A percentile compares a stretch with the other conserved stretches of the same genome.
Conservation (phyloP, 2,329 filamentous ascomycete species). For the Dothidotthia symphoricarpi region DNA sequence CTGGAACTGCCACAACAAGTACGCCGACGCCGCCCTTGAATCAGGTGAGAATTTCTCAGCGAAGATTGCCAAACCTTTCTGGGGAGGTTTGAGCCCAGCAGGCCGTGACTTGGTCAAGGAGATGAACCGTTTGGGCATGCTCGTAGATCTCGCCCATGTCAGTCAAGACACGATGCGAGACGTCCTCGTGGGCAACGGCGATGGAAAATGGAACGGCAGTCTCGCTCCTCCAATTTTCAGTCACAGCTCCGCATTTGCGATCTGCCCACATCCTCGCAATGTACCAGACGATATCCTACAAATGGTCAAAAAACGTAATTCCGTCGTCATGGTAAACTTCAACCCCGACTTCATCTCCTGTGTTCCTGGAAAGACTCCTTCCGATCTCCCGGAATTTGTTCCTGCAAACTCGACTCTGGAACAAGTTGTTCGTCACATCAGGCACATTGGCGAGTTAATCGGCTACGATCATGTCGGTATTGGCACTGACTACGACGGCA, state of each 20-base stretch:
- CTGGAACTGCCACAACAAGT: slow-evolving; percentile 90
- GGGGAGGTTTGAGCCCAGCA: slow-evolving; percentile 69
- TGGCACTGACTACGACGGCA: slow-evolving; percentile 88
- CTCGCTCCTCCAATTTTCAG: slow-evolving; percentile 83
- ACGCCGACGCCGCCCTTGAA: slow-evolving; percentile 78
- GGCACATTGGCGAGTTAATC: slow-evolving; percentile 76
- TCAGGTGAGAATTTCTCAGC: slow-evolving; percentile 44
- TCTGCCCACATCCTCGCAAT: slow-evolving; percentile 88
- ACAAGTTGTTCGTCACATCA: slow-evolving; percentile 77
- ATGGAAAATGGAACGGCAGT: slow-evolving; percentile 64
- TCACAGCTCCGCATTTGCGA: slow-evolving; percentile 75
- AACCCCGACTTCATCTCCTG: slow-evolving; percentile 80
- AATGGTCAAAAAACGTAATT: slow-evolving; percentile 69
- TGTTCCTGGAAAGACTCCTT: slow-evolving; percentile 55
- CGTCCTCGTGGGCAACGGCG: slow-evolving; percentile 61
- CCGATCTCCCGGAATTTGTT: slow-evolving; percentile 67
- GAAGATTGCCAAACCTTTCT: slow-evolving; percentile 54
- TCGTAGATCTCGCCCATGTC: slow-evolving; percentile 85
- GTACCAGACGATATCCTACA: slow-evolving; percentile 81
- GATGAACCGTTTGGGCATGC: slow-evolving; percentile 93
- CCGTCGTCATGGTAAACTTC: slow-evolving; percentile 91
- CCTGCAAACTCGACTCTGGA: slow-evolving; percentile 68
- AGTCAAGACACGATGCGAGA: slow-evolving; percentile 81
- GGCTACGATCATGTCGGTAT: slow-evolving; percentile 87
- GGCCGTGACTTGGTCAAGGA: slow-evolving; percentile 72